Percentiles rank a stretch among this genome's conserved stretches.
Conservation (phyloP, 2,329 filamentous ascomycete species). For the Xylariomycetidae sp. region DNA sequence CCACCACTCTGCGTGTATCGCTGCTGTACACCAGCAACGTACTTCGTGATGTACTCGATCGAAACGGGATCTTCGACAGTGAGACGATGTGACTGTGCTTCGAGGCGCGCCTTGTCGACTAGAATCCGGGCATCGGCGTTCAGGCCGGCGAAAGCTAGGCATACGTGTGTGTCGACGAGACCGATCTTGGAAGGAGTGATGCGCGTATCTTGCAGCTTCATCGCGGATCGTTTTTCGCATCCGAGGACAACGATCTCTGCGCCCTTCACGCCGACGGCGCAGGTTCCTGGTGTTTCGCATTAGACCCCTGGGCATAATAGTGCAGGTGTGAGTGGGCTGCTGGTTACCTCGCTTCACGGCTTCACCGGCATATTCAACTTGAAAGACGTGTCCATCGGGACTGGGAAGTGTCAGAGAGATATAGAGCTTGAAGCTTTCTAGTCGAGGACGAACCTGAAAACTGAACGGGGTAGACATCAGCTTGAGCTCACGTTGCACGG, state of each 20-base stretch:
- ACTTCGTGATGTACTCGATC: slow-evolving; percentile 99
- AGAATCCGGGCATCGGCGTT: slow-evolving; percentile 98
- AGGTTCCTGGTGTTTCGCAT: slow-evolving; percentile 63
- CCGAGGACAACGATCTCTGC: slow-evolving; percentile 90
- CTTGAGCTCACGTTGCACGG: slow-evolving; percentile 16
- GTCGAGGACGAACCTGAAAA: slow-evolving; percentile 68
- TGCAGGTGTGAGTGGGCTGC: not conserved
- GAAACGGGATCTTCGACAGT: slow-evolving; percentile 96
- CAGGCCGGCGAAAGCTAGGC: slow-evolving; percentile 92
- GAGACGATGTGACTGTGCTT: slow-evolving; percentile 94
- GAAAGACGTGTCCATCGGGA: slow-evolving; percentile 98
- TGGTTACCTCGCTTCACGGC: slow-evolving; percentile 92
- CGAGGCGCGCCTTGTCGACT: slow-evolving; percentile 94
- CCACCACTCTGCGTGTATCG: slow-evolving; percentile 98
- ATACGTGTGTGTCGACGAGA: slow-evolving; percentile 91
- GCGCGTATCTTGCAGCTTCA: slow-evolving; percentile 98
- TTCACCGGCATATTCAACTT: slow-evolving; percentile 98
- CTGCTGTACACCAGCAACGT: slow-evolving; percentile 96
- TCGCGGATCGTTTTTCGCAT: slow-evolving; percentile 97
- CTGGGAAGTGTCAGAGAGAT: slow-evolving; percentile 42
- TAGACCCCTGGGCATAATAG: not conserved
- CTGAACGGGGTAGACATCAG: slow-evolving; percentile 50
- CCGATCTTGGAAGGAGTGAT: slow-evolving; percentile 99
- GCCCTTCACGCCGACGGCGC: slow-evolving; percentile 96
- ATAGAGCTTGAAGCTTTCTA: not conserved